Conservation (phyloP, 148 eudicot genomes). For the Oxyria digyna region DNA sequence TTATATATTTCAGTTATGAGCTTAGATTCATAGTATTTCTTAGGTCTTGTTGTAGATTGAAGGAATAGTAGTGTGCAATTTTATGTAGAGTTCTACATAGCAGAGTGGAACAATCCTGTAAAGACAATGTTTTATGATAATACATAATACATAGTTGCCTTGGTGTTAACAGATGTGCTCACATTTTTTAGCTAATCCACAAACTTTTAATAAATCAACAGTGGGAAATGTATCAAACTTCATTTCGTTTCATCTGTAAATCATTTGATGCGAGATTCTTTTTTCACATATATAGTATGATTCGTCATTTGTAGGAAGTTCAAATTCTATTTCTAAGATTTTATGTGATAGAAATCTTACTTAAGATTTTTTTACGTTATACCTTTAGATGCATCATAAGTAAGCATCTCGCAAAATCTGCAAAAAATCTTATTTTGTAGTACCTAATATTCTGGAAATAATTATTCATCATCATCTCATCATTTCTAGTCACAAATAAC, state of each 20-base stretch:
- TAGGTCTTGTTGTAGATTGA: background rate
- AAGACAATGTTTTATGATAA: too few relatives aligned
- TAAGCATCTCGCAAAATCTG: background rate
- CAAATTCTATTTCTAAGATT: background rate
- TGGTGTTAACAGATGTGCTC: too few relatives aligned
- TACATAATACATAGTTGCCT: too few relatives aligned
- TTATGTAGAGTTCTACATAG: background rate
- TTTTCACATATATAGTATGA: background rate
- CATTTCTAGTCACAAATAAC: too few relatives aligned
- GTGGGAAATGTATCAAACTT: too few relatives aligned
- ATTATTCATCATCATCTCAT: background rate
- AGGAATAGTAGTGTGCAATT: background rate
- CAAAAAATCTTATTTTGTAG: too few relatives aligned
- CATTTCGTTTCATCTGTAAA: too few relatives aligned
- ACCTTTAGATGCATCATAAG: background rate
- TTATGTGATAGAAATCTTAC: background rate
- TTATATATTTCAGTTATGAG: slow-evolving; percentile 9
- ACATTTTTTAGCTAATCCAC: too few relatives aligned
- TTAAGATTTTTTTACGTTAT: background rate
- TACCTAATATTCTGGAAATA: background rate
- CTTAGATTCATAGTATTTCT: background rate
- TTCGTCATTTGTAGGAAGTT: too few relatives aligned
- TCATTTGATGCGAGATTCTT: too few relatives aligned
- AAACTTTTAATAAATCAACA: too few relatives aligned
- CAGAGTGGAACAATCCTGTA: background rate